These are phyloP conservation scores for Yamadazyma nakazawae DNA, from an alignment of 805 yeast species.

Conservation along the genomic window DNA sequence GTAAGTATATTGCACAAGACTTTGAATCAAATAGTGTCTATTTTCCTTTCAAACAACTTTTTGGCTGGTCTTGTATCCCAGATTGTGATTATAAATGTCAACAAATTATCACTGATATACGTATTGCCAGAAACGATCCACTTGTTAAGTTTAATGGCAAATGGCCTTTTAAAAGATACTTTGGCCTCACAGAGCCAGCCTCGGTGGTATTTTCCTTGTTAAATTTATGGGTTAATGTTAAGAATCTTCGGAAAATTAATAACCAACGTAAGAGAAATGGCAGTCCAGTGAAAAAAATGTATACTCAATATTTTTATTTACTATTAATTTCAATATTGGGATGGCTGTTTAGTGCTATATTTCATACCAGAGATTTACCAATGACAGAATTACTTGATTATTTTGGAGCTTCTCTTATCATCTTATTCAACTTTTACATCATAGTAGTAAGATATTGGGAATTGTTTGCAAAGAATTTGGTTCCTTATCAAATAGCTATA, in stretches of 20 bases:
- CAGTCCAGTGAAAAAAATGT: conserved; percentile 21
- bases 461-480: conserved; percentile 19
- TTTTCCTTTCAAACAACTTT: conserved; percentile 18
- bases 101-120: conserved; percentile 27
- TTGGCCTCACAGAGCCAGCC: conserved; percentile 36
- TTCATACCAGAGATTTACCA: conserved; percentile 37
- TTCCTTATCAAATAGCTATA: conserved; percentile 19
- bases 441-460: conserved; percentile 29
- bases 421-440: conserved; percentile 34
- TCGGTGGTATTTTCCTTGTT: conserved; percentile 34
- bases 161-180: conserved; percentile 40
- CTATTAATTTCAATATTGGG: conserved; percentile 29
- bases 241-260: conserved; percentile 24
- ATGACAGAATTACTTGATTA: conserved; percentile 41
- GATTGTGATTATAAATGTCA: conserved; percentile 41
- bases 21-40: conserved; percentile 13
- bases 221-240: conserved; percentile 34
- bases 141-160: conserved; percentile 43
- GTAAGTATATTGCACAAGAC: conserved; percentile 8
- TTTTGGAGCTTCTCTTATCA: conserved; percentile 39
- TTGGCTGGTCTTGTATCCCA: conserved; percentile 33
- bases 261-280: conserved; percentile 22
- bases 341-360: conserved; percentile 36
- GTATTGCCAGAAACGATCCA: conserved; percentile 18
- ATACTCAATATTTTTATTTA: conserved; percentile 27